phyloP scores from a whole-genome alignment of 257 asterid genomes.

The Cinchona pubescens region DNA sequence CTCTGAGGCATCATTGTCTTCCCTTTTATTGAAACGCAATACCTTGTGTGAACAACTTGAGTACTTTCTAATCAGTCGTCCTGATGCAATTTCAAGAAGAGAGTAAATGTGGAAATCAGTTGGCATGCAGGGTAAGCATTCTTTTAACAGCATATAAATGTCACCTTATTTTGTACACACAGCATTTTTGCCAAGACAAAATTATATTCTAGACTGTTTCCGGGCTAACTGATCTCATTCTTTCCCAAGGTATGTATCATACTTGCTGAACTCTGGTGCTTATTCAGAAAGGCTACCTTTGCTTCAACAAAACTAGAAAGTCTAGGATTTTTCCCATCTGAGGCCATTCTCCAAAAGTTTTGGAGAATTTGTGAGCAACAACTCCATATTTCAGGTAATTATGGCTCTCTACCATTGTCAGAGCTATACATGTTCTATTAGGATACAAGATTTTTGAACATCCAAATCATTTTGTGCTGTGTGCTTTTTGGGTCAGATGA shows the following conservation, averaged over 20 bases:
- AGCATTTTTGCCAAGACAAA: neutral
- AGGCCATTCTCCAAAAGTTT: constrained; percentile 54
- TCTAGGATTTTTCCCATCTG: constrained; percentile 66
- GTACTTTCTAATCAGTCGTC: constrained; percentile 45
- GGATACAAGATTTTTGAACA: neutral
- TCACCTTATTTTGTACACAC: neutral
- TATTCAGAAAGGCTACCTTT: constrained; percentile 66
- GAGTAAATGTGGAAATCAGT: constrained; percentile 45
- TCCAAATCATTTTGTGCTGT: neutral
- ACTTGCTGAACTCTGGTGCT: constrained; percentile 80
- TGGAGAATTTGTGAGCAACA: constrained; percentile 83
- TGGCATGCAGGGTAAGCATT: constrained; percentile 72
- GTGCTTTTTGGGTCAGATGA: neutral
- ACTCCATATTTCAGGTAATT: constrained; percentile 66
- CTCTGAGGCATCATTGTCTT: constrained; percentile 56
- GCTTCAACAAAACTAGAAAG: constrained; percentile 62
- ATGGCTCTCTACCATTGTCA: constrained; percentile 17
- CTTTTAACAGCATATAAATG: neutral
- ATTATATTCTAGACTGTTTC: constrained; percentile 13
- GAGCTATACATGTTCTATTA: constrained; percentile 1
- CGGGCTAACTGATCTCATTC: constrained; percentile 14
- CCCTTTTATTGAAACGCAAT: constrained; percentile 59
- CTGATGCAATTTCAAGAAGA: constrained; percentile 41
- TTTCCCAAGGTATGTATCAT: constrained; percentile 65
- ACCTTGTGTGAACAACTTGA: constrained; percentile 78